Evolutionary conservation across 768 basidiomycete species (phyloP).

Genomic region (Kondoa malvinella): DNA sequence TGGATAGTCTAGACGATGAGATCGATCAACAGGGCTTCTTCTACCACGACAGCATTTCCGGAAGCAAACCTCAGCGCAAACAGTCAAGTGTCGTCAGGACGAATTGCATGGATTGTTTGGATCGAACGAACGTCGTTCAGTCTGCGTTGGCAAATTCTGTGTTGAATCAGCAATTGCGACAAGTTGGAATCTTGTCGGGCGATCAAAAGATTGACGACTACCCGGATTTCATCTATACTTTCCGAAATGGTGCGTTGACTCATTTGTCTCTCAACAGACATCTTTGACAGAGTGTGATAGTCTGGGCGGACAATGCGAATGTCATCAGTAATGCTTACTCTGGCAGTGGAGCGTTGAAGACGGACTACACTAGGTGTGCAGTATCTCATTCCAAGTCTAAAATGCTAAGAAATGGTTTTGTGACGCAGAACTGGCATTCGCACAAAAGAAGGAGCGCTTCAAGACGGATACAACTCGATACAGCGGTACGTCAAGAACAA

Average conservation of each 20-base stretch:
- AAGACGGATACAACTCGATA: constrained; percentile 71
- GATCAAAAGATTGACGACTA: constrained; percentile 67
- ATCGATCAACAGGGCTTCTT: constrained; percentile 60
- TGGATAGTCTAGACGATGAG: constrained; percentile 58
- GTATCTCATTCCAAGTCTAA: no score
- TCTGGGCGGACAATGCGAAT: constrained; percentile 97
- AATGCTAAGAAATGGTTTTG: no score
- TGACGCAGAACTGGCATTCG: constrained; percentile 59
- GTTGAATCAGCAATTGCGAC: constrained; percentile 57
- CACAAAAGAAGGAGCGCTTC: constrained; percentile 56
- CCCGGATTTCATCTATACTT: constrained; percentile 57
- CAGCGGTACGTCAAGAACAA: constrained; percentile 88
- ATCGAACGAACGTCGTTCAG: constrained; percentile 93
- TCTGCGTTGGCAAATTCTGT: constrained; percentile 74
- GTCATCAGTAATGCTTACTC: constrained; percentile 74
- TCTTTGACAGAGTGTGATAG: constrained; percentile 34
- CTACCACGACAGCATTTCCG: constrained; percentile 41
- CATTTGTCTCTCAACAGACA: no score
- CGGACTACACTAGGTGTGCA: constrained; percentile 63
- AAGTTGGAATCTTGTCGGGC: constrained; percentile 51
- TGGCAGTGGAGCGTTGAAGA: constrained; percentile 88
- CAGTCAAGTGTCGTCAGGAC: constrained; percentile 73
- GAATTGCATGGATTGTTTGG: constrained; percentile 90
- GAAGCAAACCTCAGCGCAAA: constrained; percentile 37
- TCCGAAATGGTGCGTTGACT: constrained; percentile 59